Evolutionary conservation across 306 rosid species (phyloP).

Genomic region (Corylus avellana): DNA sequence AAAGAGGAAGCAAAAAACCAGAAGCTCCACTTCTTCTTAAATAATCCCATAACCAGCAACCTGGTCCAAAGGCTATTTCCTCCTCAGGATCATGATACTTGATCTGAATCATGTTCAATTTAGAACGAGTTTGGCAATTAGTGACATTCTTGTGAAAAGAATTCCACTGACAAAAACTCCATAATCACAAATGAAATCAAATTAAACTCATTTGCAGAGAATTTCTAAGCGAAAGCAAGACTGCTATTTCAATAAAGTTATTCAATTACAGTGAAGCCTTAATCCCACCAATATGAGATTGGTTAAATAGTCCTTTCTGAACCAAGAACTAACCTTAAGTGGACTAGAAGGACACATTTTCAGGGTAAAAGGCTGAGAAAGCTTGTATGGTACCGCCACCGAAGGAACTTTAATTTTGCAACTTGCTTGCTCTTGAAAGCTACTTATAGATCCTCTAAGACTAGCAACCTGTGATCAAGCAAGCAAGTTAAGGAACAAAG

Average conservation of each 20-base stretch:
- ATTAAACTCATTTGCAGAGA: neutral
- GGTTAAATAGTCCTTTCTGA: slow-evolving; percentile 14
- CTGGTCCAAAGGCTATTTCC: slow-evolving; percentile 98
- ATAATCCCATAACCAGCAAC: slow-evolving; percentile 99
- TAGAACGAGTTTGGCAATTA: slow-evolving; percentile 2
- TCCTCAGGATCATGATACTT: slow-evolving; percentile 89
- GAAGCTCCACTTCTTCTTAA: slow-evolving; percentile 98
- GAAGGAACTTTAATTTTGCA: slow-evolving; percentile 78
- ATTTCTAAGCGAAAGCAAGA: slow-evolving; percentile 6
- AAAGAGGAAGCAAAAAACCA: slow-evolving; percentile 97
- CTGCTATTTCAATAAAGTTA: neutral
- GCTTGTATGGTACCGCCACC: slow-evolving; percentile 59
- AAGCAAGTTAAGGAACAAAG: slow-evolving; percentile 21
- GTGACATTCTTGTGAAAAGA: neutral
- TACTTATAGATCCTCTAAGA: slow-evolving; percentile 92
- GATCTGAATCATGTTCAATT: slow-evolving; percentile 52
- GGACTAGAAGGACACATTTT: slow-evolving; percentile 68
- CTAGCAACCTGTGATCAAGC: slow-evolving; percentile 75
- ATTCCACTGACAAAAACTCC: neutral
- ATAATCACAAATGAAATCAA: slow-evolving; percentile 2
- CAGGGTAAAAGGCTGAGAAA: slow-evolving; percentile 75
- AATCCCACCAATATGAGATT: slow-evolving; percentile 19
- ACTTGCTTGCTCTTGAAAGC: slow-evolving; percentile 99
- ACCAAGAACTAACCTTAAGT: slow-evolving; percentile 59
- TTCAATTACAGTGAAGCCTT: slow-evolving; percentile 13